Conservation (phyloP, 1,284 basidiomycete genomes). For the Fomitopsis schrenkii region DNA sequence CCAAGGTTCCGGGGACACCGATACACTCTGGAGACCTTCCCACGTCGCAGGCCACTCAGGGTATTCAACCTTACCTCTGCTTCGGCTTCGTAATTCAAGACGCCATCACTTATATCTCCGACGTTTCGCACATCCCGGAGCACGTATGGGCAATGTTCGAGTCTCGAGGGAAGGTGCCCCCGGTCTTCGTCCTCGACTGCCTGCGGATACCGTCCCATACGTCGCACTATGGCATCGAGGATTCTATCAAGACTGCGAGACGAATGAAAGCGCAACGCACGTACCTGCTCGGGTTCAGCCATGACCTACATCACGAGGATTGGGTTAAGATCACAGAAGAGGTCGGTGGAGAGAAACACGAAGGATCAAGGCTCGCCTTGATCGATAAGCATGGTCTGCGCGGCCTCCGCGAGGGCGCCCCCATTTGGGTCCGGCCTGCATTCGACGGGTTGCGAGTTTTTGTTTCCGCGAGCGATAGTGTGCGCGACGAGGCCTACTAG, state of each 20-base stretch:
- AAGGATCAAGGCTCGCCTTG: constrained; percentile 30
- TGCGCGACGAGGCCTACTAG: constrained; percentile 47
- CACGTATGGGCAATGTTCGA: constrained; percentile 55
- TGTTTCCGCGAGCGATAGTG: constrained; percentile 35
- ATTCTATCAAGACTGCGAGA: constrained; percentile 51
- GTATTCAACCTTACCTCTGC: constrained; percentile 62
- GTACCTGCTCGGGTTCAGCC: constrained; percentile 72
- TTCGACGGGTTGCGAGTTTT: constrained; percentile 62
- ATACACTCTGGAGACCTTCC: constrained; percentile 9
- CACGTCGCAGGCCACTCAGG: constrained; percentile 17
- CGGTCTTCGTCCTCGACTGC: constrained; percentile 70
- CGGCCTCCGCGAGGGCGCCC: constrained; percentile 41
- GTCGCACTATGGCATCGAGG: constrained; percentile 69
- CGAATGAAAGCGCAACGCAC: constrained; percentile 52
- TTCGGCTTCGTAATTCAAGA: constrained; percentile 73
- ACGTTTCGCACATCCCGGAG: constrained; percentile 71
- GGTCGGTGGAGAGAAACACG: constrained; percentile 35
- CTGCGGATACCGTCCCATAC: constrained; percentile 55
- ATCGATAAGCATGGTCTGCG: constrained; percentile 39
- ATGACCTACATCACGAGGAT: constrained; percentile 66
- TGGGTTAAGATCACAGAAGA: constrained; percentile 55
- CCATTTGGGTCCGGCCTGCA: constrained; percentile 64
- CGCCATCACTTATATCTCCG: constrained; percentile 66
- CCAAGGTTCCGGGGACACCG: constrained; percentile 26
- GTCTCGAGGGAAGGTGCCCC: constrained; percentile 25